Conservation (phyloP, 108 stramenopile species). For the Nitzschia sp. region DNA sequence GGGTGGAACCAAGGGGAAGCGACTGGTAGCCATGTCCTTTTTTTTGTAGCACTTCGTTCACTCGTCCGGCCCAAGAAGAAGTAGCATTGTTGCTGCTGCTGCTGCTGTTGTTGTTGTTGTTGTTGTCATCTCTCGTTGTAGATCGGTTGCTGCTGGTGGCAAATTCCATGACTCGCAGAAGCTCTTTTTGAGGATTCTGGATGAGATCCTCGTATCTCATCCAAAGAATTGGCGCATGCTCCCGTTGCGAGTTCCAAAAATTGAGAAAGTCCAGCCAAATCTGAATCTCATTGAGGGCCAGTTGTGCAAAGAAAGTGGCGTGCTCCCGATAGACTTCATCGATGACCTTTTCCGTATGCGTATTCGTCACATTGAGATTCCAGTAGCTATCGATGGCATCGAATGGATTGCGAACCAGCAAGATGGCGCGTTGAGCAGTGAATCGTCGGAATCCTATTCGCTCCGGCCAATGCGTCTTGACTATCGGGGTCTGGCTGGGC, state of each 20-base stretch:
- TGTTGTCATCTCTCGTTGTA: conserved; percentile 2
- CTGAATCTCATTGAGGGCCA: conserved; percentile 71
- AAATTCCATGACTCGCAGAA: conserved; percentile 58
- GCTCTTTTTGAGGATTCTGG: conserved; percentile 39
- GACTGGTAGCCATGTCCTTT: background rate
- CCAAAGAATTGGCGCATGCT: conserved; percentile 44
- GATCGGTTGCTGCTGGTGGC: conserved; percentile 6
- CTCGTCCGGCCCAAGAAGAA: background rate
- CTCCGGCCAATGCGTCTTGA: conserved; percentile 97
- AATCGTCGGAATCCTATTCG: conserved; percentile 65
- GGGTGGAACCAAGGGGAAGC: background rate
- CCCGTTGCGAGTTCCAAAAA: conserved; percentile 44
- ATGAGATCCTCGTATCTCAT: conserved; percentile 85
- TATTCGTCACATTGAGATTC: conserved; percentile 94
- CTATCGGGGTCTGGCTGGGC: conserved; percentile 17
- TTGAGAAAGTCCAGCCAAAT: conserved; percentile 72
- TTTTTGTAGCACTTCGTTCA: background rate
- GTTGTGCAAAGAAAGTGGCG: conserved; percentile 53
- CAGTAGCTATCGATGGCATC: conserved; percentile 96
- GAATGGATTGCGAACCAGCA: conserved; percentile 95
- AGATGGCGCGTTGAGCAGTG: conserved; percentile 49
- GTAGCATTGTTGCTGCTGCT: no score
- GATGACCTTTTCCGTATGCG: conserved; percentile 84
- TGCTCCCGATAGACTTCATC: conserved; percentile 68
- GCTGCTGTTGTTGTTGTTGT: no score